Evolutionary conservation across 805 yeast species (phyloP).

Genomic region (Zygoascus biomembranicola): DNA sequence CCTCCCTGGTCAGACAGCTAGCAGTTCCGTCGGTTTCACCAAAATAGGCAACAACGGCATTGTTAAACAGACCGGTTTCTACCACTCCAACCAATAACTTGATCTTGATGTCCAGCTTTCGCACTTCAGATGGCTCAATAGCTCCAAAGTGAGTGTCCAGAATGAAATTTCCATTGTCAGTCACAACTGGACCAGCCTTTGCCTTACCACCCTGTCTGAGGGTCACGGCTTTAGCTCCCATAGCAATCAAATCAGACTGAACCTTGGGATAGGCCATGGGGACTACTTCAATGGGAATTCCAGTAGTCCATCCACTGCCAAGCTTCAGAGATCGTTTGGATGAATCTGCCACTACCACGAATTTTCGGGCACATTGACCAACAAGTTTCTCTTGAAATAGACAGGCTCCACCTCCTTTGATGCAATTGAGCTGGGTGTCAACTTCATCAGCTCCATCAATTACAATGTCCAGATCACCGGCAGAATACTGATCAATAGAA

Average conservation of each 20-base stretch:
- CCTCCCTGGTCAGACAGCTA: conserved; percentile 8
- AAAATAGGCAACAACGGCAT: conserved; percentile 74
- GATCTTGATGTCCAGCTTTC: conserved; percentile 51
- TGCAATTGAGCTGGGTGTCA: conserved; percentile 69
- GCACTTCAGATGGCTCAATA: conserved; percentile 40
- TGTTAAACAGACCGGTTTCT: conserved; percentile 82
- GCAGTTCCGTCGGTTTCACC: conserved; percentile 76
- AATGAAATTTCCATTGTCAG: conserved; percentile 90
- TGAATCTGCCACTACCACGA: conserved; percentile 86
- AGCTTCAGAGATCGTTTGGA: conserved; percentile 69
- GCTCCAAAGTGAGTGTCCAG: conserved; percentile 90
- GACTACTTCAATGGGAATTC: conserved; percentile 93
- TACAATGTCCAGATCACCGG: conserved; percentile 75
- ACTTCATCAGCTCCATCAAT: conserved; percentile 99
- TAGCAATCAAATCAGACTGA: conserved; percentile 44
- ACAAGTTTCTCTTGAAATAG: conserved; percentile 92
- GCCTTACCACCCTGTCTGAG: conserved; percentile 83
- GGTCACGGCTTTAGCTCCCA: conserved; percentile 57
- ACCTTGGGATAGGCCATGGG: conserved; percentile 83
- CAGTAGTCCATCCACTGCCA: conserved; percentile 79
- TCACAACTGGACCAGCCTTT: conserved; percentile 94
- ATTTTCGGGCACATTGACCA: conserved; percentile 66
- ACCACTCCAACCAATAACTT: conserved; percentile 85
- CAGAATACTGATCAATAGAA: conserved; percentile 61
- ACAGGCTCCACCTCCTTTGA: conserved; percentile 99